phyloP scores from a whole-genome alignment of 306 rosid genomes.

The Prunus mira region DNA sequence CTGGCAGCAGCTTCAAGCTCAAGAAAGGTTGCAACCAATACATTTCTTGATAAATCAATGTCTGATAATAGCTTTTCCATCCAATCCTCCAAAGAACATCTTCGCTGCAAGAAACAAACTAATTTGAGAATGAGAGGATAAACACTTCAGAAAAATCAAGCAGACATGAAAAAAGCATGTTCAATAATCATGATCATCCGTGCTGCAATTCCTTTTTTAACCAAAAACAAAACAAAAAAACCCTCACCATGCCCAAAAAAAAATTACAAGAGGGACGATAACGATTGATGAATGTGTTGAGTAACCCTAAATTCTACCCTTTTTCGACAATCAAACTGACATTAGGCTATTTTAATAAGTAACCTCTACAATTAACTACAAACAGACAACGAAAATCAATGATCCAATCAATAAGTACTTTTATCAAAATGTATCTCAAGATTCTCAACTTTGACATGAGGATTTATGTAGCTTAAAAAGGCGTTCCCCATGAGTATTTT shows the following conservation, averaged over 20 bases:
- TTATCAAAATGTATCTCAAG: background rate
- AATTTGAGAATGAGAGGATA: constrained; percentile 25
- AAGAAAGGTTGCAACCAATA: constrained; percentile 68
- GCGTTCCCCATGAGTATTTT: background rate
- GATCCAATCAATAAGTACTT: background rate
- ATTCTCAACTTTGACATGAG: background rate
- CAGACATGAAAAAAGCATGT: background rate
- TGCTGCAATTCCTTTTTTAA: too few species aligned
- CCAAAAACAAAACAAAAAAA: too few species aligned
- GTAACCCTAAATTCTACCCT: too few species aligned
- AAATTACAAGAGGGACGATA: background rate
- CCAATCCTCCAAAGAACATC: constrained; percentile 76
- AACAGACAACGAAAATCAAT: background rate
- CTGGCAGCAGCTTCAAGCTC: constrained; percentile 99
- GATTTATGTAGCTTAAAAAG: too few species aligned
- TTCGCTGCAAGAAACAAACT: constrained; percentile 63
- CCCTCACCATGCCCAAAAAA: too few species aligned
- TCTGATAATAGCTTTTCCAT: constrained; percentile 76
- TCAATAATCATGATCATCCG: too few species aligned
- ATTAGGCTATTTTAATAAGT: background rate
- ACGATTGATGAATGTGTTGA: too few species aligned
- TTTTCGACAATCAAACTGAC: too few species aligned
- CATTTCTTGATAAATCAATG: constrained; percentile 85
- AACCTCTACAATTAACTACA: background rate
- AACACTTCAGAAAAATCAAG: background rate